Percentiles rank a stretch among this genome's conserved stretches.
Evolutionary conservation across 148 eudicot genomes (phyloP).

Genomic region (Cornus florida): DNA sequence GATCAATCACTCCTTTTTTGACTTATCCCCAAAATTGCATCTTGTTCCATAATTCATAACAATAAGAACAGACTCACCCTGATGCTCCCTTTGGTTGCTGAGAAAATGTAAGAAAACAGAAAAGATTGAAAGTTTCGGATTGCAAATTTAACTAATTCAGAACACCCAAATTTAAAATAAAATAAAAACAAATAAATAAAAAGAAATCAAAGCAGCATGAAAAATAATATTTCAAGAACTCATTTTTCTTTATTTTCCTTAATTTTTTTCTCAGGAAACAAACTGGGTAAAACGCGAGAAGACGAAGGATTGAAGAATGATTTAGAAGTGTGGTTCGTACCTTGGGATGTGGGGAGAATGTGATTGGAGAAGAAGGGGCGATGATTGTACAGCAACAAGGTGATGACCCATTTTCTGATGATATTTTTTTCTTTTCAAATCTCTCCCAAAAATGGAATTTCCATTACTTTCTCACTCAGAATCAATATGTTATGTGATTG

Average conservation of each 20-base stretch:
- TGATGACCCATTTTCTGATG: constrained; percentile 20
- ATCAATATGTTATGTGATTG: neutral
- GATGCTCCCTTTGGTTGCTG: neutral
- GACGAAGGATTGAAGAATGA: too few relatives aligned
- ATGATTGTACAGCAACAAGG: constrained; percentile 24
- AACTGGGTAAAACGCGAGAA: too few relatives aligned
- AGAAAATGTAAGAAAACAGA: too few relatives aligned
- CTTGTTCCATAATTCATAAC: neutral
- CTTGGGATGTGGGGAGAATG: constrained; percentile 28
- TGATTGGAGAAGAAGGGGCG: constrained; percentile 28
- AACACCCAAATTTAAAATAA: neutral
- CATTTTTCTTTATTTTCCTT: too few relatives aligned
- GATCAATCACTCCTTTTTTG: neutral
- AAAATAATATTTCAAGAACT: too few relatives aligned
- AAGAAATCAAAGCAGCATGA: neutral
- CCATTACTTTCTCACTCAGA: neutral
- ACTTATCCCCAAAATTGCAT: neutral
- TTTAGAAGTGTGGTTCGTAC: constrained; percentile 7
- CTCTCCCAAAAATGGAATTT: neutral
- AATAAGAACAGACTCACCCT: neutral
- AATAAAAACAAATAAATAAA: neutral
- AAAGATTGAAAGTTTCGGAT: too few relatives aligned
- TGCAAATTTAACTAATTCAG: too few relatives aligned
- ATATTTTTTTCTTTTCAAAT: neutral
- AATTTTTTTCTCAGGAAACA: too few relatives aligned